These are phyloP conservation scores for Teunomyces funiuensis DNA, from an alignment of 805 yeast genomes.

Conservation along the genomic window DNA sequence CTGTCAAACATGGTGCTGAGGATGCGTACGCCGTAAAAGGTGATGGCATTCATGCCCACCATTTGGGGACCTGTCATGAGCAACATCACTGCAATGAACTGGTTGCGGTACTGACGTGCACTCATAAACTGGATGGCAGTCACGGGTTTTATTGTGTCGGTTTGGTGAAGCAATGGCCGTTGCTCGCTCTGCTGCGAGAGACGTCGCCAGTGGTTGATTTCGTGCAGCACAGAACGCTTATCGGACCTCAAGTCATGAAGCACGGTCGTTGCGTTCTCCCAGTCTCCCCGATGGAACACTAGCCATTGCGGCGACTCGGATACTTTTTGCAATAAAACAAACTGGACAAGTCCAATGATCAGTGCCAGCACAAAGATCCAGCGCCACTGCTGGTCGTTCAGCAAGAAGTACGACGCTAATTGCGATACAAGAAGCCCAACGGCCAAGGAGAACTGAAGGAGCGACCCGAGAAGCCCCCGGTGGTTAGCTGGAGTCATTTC, in stretches of 20 bases:
- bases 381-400: constrained; percentile 41
- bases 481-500: constrained; percentile 41
- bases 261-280: constrained; percentile 26
- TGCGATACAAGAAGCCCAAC: constrained; percentile 39
- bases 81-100: constrained; percentile 29
- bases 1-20: constrained; percentile 10
- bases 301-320: constrained; percentile 46
- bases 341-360: constrained; percentile 26
- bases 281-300: constrained; percentile 29
- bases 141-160: neutral
- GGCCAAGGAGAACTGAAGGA: constrained; percentile 40
- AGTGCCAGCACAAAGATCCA: constrained; percentile 28
- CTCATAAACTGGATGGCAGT: constrained; percentile 17
- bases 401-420: constrained; percentile 29
- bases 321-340: constrained; percentile 31
- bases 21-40: constrained; percentile 24
- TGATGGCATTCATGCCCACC: constrained; percentile 27
- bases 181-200: constrained; percentile 14
- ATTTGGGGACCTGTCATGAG: constrained; percentile 42
- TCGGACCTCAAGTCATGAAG: constrained; percentile 31
- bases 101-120: constrained; percentile 18
- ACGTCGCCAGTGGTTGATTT: constrained; percentile 39
- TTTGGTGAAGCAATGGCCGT: neutral
- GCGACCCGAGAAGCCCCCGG: constrained; percentile 42
- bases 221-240: constrained; percentile 27